Evolutionary conservation across 768 basidiomycete species (phyloP).

Genomic region (Russula foetens): DNA sequence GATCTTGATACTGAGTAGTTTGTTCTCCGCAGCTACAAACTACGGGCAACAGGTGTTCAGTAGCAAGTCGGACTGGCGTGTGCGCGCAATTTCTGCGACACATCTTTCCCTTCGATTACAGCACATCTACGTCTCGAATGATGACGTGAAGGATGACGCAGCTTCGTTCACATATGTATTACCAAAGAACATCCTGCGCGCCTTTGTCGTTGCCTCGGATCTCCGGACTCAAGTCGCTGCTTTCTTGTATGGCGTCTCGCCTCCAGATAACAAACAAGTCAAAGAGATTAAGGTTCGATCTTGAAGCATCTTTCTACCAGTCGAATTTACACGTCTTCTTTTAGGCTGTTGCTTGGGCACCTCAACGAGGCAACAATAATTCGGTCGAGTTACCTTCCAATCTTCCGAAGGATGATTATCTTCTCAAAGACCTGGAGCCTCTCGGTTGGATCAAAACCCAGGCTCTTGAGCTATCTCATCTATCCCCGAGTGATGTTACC

Average conservation of each 20-base stretch:
- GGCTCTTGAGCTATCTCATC: slow-evolving; percentile 82
- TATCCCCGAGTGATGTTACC: slow-evolving; percentile 88
- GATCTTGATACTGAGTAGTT: neutral
- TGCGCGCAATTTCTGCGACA: slow-evolving; percentile 94
- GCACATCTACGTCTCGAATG: slow-evolving; percentile 98
- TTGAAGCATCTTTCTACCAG: neutral
- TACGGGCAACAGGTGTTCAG: slow-evolving; percentile 99
- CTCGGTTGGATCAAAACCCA: slow-evolving; percentile 98
- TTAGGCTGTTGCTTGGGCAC: slow-evolving; percentile 89
- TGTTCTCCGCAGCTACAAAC: slow-evolving; percentile 58
- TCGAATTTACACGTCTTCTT: slow-evolving; percentile 5
- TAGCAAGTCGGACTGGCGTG: slow-evolving; percentile 99
- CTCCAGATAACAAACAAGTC: slow-evolving; percentile 94
- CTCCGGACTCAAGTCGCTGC: slow-evolving; percentile 94
- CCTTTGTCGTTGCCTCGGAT: slow-evolving; percentile 90
- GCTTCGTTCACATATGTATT: slow-evolving; percentile 91
- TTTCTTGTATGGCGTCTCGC: slow-evolving; percentile 87
- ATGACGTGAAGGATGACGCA: slow-evolving; percentile 98
- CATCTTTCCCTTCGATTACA: slow-evolving; percentile 93
- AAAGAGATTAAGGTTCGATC: slow-evolving; percentile 83
- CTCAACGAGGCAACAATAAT: slow-evolving; percentile 94
- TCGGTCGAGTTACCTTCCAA: slow-evolving; percentile 84
- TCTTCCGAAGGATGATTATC: slow-evolving; percentile 89
- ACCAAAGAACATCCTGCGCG: slow-evolving; percentile 92
- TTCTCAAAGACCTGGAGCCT: slow-evolving; percentile 92